These are phyloP conservation scores for Aspergillus conjunctus DNA, from an alignment of 495 filamentous ascomycete species.

Conservation along the genomic window DNA sequence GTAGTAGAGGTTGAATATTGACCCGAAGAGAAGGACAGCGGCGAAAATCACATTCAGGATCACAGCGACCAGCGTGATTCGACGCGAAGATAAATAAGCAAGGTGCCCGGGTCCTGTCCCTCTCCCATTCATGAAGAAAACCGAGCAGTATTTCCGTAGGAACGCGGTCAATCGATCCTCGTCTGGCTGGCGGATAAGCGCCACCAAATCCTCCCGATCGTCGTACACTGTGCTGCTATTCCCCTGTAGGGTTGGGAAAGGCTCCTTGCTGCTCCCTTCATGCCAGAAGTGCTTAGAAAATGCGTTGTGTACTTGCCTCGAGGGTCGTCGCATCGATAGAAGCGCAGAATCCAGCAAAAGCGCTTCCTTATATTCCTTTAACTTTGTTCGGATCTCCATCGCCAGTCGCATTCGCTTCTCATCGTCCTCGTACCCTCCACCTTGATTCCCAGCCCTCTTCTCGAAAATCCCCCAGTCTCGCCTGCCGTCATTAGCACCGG, in stretches of 20 bases:
- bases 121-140: not conserved
- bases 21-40: not conserved
- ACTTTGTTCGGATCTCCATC: not conserved
- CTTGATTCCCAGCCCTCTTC: not conserved
- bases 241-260: not conserved
- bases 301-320: not conserved
- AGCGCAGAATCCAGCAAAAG: slow-evolving; percentile 3
- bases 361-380: not conserved
- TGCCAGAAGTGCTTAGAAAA: not conserved
- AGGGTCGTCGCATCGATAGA: not conserved
- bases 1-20: slow-evolving; percentile 3
- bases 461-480: slow-evolving; percentile 2
- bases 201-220: not conserved
- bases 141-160: not conserved
- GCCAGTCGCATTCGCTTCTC: not conserved
- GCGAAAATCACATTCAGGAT: not conserved
- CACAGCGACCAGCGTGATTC: not conserved
- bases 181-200: not conserved
- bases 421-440: not conserved
- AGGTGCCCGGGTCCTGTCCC: not conserved
- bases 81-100: not conserved
- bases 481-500: not conserved
- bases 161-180: not conserved
- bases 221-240: not conserved
- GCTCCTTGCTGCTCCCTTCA: not conserved